Percentiles rank a stretch among this genome's conserved stretches.
Evolutionary conservation across 2,329 filamentous ascomycete species (phyloP).

Genomic region (Fusarium temperatum): DNA sequence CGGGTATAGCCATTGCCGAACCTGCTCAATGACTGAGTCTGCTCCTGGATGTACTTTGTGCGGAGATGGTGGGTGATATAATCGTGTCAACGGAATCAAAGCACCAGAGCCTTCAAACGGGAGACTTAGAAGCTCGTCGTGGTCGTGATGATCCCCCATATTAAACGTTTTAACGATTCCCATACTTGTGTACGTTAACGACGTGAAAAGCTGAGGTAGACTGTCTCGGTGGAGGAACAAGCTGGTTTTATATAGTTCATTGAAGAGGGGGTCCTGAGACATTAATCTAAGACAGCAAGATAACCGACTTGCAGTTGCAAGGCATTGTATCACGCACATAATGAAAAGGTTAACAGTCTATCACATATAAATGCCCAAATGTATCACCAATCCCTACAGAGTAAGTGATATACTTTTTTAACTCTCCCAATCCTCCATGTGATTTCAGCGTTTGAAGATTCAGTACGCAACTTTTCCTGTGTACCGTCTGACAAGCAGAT

Average conservation of each 20-base stretch:
- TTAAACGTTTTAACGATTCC: background rate
- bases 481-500: too few species aligned
- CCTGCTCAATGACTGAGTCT: background rate
- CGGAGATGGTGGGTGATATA: background rate
- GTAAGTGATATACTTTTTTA: too few species aligned
- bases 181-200: background rate
- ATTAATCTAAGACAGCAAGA: background rate
- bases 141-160: too few species aligned
- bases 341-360: background rate
- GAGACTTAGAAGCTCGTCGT: rapidly evolving
- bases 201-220: background rate
- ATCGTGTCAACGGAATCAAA: rapidly evolving
- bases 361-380: background rate
- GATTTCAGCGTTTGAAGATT: background rate
- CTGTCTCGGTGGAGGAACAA: background rate
- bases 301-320: background rate
- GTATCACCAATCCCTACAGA: background rate
- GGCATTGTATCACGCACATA: background rate
- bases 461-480: too few species aligned
- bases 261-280: background rate
- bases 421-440: rapidly evolving
- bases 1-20: background rate
- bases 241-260: rapidly evolving
- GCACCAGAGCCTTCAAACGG: rapidly evolving
- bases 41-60: background rate